These are phyloP conservation scores for Phytopythium litorale DNA, from an alignment of 352 stramenopile species.

Conservation along the genomic window DNA sequence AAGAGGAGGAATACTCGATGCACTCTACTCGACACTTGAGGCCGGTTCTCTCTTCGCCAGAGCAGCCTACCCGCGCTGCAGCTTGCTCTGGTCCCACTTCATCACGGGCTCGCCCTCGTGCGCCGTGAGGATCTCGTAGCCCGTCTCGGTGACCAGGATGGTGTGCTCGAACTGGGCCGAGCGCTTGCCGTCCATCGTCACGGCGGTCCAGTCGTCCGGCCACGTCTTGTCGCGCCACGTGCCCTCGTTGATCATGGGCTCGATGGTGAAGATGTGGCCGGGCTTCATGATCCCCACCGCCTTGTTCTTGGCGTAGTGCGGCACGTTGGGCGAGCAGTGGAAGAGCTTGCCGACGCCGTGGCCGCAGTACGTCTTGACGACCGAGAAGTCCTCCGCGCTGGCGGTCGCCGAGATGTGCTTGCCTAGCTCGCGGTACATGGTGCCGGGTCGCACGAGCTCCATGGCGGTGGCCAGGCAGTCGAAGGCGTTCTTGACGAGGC, in stretches of 20 bases:
- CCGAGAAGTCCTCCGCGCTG: slow-evolving; percentile 74
- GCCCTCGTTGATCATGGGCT: slow-evolving; percentile 98
- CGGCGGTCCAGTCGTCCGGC: slow-evolving; percentile 96
- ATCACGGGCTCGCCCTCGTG: slow-evolving; percentile 74
- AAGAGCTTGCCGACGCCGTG: slow-evolving; percentile 97
- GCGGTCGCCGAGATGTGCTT: slow-evolving; percentile 88
- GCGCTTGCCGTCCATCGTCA: slow-evolving; percentile 93
- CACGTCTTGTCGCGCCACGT: slow-evolving; percentile 86
- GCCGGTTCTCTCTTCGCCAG: too few relatives aligned
- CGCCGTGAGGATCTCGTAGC: slow-evolving; percentile 95
- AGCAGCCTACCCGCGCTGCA: slow-evolving; percentile 40
- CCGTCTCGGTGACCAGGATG: slow-evolving; percentile 94
- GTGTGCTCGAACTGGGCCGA: slow-evolving; percentile 97
- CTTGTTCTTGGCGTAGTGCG: slow-evolving; percentile 98
- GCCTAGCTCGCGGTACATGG: slow-evolving; percentile 93
- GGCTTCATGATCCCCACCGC: slow-evolving; percentile 93
- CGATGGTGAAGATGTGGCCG: slow-evolving; percentile 97
- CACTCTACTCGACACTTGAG: too few relatives aligned
- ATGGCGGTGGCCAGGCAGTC: slow-evolving; percentile 86
- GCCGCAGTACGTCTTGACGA: slow-evolving; percentile 96
- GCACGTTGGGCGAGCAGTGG: slow-evolving; percentile 96
- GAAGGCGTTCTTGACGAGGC: slow-evolving; percentile 93
- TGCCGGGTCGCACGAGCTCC: slow-evolving; percentile 89
- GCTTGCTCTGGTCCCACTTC: slow-evolving; percentile 66
- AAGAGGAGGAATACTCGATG: too few relatives aligned